Base-by-base conservation (phyloP, 2,329 filamentous ascomycete genomes). In the Monosporascus sp. region DNA sequence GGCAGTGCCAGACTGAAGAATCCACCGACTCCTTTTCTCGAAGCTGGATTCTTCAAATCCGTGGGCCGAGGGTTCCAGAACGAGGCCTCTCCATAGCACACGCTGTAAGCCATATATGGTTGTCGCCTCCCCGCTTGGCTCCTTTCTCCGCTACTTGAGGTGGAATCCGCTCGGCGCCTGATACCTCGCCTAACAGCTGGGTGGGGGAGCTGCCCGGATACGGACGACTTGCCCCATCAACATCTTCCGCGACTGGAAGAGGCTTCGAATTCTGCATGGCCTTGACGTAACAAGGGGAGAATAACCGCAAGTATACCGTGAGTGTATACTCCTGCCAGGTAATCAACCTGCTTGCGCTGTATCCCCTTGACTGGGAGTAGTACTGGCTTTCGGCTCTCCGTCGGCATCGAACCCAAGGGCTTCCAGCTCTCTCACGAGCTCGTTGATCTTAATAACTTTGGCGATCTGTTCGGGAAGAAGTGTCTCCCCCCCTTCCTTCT, bases 381-480 rank as follows among this genome's bases (percentile, higher is more conserved):
- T 17, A 14, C 8, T 40, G 27, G 53, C 35, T 48, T 77, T 78
- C 2, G 73, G 72, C 58, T 92, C 88, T 3, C 87, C 90, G 9
- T 95, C 88, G 1, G 82, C 73, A 68, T 95, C 88, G 58, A 97
- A 91, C 0, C 93, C 93, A 27, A 99, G 77, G 2, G 82, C 80
- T 63, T 95, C 89, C 52, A 99, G 74, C 68, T 97, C 92, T 14
- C 91, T 83, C 54, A 97, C 86, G 49, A 99, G 80, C 74, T 99
- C 94, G 58, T 90, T 91, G 69, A 99, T 96, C 72, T 94, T 96
- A 70, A 96, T 95, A 52, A 99, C 90, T 75, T 99, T 99, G 63
- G 93, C 91, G 59, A 97, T 87, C 74, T 99, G 94, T 74, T 99
- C 94, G 0, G 92, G 93, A 26, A 97, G 78, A 56, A 99, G 74